Evolutionary conservation across 805 yeast species (phyloP).

Genomic region (Wickerhamiella sergipiensis): DNA sequence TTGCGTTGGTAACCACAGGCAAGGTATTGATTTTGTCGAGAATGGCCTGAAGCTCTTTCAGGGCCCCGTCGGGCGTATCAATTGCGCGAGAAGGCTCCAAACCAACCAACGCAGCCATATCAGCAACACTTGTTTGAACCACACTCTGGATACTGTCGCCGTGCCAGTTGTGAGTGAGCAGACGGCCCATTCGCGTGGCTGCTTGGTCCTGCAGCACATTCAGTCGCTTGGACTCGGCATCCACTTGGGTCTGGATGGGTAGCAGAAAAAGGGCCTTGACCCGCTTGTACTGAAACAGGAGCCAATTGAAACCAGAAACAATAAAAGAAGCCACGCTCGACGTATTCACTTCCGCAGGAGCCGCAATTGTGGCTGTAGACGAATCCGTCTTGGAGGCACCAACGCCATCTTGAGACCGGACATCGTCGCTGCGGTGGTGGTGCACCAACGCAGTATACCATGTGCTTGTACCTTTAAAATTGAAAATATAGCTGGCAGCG

Average conservation of each 20-base stretch:
- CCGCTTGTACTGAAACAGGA: not conserved
- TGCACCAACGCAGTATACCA: not conserved
- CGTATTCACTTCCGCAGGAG: not conserved
- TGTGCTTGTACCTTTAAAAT: not conserved
- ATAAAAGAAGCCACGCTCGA: not conserved
- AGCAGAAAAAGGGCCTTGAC: not conserved
- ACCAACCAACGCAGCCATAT: slow-evolving; percentile 1
- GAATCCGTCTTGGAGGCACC: not conserved
- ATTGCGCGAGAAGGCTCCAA: not conserved
- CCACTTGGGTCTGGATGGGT: not conserved
- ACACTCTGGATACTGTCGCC: not conserved
- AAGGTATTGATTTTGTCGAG: slow-evolving; percentile 5
- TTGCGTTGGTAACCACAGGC: not conserved
- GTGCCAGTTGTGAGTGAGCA: slow-evolving; percentile 5
- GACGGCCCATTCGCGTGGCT: slow-evolving; percentile 10
- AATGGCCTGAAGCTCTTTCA: slow-evolving; percentile 10
- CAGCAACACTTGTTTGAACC: not conserved
- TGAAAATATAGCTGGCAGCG: not conserved
- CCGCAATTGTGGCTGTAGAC: not conserved
- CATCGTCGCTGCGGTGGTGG: not conserved
- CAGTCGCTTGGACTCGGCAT: slow-evolving; percentile 1
- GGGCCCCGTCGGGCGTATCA: slow-evolving; percentile 7
- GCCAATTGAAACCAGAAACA: not conserved
- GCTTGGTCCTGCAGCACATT: slow-evolving; percentile 3
- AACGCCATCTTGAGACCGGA: not conserved